Base-by-base conservation (phyloP, 2,329 filamentous ascomycete genomes). In the Xylaria sp. region DNA sequence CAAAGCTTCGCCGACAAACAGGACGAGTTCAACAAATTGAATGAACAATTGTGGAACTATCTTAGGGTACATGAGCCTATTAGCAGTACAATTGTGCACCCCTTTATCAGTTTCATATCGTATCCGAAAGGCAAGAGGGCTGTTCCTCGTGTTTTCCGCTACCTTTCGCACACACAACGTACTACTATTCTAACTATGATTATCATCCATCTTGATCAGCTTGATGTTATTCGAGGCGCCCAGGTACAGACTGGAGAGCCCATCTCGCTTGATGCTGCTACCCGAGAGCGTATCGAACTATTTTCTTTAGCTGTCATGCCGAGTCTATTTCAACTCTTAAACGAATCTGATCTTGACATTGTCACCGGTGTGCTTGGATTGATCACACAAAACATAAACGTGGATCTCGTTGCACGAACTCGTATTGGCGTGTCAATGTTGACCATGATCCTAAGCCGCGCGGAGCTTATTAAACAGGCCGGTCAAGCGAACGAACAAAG, bases 161-260 rank as follows among this genome's bases (percentile, higher is more conserved):
- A 98, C 77, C 92, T 98, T 61, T 92, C 92, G 71, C 92, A 94
- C 70, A 92, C 98, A 78, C 94, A 98, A 81, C 93, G 95, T 59
- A 94, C 96, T 25, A 98, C 94, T 0, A 93, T 98, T 71, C 86
- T 99, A 70, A 99, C 96, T 5, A 95, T 99, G 87, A 95, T 99
- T 73, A 89, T 97, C 68, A 91, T 98, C 60, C 94, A 98, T 75
- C 89, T 99, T 37, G 96, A 98, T 79, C 90, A 92, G 73, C 86
- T 99, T 48, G 94, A 98, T 75, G 95, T 99, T 59, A 91, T 98
- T 67, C 90, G 92, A 65, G 89, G 92, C 64, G 94, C 92, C 1
- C 90, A 93, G 72, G 89, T 94, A 57, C 87, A 87, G 10, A 87
- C 89, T 9, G 92, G 91, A 18, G 92, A 97, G 76, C 85, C 86